Conservation (phyloP, 805 yeast species). For the Spencermartinsiella europaea region DNA sequence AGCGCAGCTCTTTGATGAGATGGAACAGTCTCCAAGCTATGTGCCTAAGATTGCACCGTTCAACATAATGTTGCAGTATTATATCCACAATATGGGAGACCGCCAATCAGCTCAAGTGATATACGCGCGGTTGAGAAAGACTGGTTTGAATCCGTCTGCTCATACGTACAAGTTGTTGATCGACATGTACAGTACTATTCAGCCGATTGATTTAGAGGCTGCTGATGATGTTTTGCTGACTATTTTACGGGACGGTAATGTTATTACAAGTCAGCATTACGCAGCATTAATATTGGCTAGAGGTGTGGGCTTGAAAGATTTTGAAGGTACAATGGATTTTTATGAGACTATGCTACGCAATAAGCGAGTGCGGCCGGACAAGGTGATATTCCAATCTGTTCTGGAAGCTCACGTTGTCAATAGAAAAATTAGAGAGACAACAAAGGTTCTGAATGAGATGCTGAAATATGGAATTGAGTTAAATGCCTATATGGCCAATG, state of each 20-base stretch:
- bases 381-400: slow-evolving; percentile 35
- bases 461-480: slow-evolving; percentile 27
- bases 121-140: slow-evolving; percentile 26
- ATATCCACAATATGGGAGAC: slow-evolving; percentile 31
- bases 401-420: slow-evolving; percentile 36
- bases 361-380: slow-evolving; percentile 34
- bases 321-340: slow-evolving; percentile 32
- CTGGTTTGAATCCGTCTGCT: slow-evolving; percentile 31
- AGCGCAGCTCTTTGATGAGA: slow-evolving; percentile 30
- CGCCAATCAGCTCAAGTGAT: slow-evolving; percentile 30
- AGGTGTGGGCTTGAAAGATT: slow-evolving; percentile 33
- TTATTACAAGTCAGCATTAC: slow-evolving; percentile 32
- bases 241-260: slow-evolving; percentile 28
- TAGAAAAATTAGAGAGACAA: slow-evolving; percentile 27
- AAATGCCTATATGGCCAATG: slow-evolving; percentile 32
- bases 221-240: slow-evolving; percentile 34
- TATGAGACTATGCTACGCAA: slow-evolving; percentile 29
- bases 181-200: slow-evolving; percentile 31
- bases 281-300: slow-evolving; percentile 36
- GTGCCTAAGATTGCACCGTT: slow-evolving; percentile 33
- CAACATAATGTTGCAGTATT: slow-evolving; percentile 36
- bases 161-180: slow-evolving; percentile 38
- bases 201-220: slow-evolving; percentile 29
- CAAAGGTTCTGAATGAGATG: slow-evolving; percentile 32
- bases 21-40: slow-evolving; percentile 31